Conservation (phyloP, 768 basidiomycete species). For the Coprinellus micaceus region DNA sequence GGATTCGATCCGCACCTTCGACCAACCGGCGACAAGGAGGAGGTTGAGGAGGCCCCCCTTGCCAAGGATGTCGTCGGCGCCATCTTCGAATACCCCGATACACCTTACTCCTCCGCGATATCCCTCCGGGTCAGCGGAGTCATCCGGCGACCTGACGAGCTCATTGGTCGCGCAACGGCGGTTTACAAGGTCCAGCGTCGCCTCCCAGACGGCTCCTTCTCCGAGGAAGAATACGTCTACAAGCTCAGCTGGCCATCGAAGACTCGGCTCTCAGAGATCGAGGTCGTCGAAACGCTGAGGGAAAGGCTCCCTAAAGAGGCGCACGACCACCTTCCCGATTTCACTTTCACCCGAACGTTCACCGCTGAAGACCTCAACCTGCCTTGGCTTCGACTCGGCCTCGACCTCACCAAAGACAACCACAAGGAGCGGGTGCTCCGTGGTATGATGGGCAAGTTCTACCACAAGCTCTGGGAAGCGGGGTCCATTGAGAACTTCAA, state of each 20-base stretch:
- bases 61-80: too few relatives aligned
- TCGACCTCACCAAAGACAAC: not conserved
- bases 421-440: conserved; percentile 13
- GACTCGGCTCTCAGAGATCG: not conserved
- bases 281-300: not conserved
- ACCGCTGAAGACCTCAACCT: not conserved
- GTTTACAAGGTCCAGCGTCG: not conserved
- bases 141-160: not conserved
- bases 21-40: too few relatives aligned
- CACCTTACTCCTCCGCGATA: too few relatives aligned
- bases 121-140: not conserved
- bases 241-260: conserved; percentile 4
- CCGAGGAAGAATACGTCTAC: not conserved
- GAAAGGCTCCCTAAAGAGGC: conserved; percentile 9
- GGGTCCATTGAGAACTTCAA: conserved; percentile 22
- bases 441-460: conserved; percentile 16
- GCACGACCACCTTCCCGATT: not conserved
- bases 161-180: not conserved
- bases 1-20: conserved; percentile 18
- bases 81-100: too few relatives aligned
- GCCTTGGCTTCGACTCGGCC: not conserved
- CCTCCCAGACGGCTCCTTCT: not conserved
- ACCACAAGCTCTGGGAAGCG: conserved; percentile 21
- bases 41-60: too few relatives aligned
- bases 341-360: not conserved